These are phyloP conservation scores for Trichoderma gracile DNA, from an alignment of 2,329 filamentous ascomycete species.

Conservation along the genomic window DNA sequence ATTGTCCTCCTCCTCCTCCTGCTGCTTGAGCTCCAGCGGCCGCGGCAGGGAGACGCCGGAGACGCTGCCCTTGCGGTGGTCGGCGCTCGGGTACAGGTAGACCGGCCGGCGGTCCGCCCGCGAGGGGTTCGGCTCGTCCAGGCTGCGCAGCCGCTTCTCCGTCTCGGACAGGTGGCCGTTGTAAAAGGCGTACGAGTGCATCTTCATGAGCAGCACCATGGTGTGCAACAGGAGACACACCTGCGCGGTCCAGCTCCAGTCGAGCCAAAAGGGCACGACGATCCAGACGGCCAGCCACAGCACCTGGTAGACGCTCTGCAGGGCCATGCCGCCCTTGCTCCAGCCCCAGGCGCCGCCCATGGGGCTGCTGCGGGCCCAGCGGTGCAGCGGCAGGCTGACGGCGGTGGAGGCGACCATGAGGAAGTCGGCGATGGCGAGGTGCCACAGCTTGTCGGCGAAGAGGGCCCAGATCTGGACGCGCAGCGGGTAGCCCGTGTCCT, in stretches of 20 bases:
- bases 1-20: not conserved
- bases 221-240: constrained; percentile 92
- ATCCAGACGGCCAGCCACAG: constrained; percentile 83
- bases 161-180: constrained; percentile 93
- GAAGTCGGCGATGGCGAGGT: constrained; percentile 79
- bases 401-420: constrained; percentile 79
- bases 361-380: constrained; percentile 57
- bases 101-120: constrained; percentile 65
- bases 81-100: constrained; percentile 71
- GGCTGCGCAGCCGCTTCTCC: constrained; percentile 72
- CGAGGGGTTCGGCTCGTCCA: constrained; percentile 75
- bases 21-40: constrained; percentile 10
- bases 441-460: constrained; percentile 85
- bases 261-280: constrained; percentile 75
- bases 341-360: constrained; percentile 64
- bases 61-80: constrained; percentile 49
- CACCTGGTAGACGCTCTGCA: constrained; percentile 81
- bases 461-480: constrained; percentile 84
- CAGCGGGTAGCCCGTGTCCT: constrained; percentile 87
- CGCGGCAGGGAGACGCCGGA: constrained; percentile 36
- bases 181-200: constrained; percentile 98
- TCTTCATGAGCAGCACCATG: constrained; percentile 94
- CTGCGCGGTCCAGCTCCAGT: constrained; percentile 97
- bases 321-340: constrained; percentile 71
- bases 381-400: constrained; percentile 72